Evolutionary conservation across 2,329 filamentous ascomycete genomes (phyloP).

Genomic region (Sordariomycetes sp.): DNA sequence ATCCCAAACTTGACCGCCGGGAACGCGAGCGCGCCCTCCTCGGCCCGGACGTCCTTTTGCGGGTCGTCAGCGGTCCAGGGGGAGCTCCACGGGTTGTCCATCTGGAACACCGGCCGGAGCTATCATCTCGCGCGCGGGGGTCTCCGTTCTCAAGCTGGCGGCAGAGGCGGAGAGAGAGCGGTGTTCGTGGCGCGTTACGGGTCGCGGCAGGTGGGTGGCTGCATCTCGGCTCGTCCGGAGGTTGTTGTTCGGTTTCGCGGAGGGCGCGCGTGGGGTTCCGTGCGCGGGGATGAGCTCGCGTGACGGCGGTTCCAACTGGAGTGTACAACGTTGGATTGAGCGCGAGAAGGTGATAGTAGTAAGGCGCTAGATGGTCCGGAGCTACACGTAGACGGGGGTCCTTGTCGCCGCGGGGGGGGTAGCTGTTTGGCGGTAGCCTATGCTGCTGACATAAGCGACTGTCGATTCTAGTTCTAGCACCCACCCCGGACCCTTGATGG

Average conservation of each 20-base stretch:
- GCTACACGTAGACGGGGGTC: background rate
- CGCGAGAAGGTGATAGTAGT: background rate
- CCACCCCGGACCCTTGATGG: background rate
- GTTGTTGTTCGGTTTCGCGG: background rate
- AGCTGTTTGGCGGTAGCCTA: background rate
- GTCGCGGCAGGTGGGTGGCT: background rate
- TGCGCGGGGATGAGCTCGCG: background rate
- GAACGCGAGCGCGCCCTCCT: background rate
- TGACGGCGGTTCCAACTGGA: background rate
- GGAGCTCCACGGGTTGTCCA: slow-evolving; percentile 3
- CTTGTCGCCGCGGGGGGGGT: too few relatives aligned
- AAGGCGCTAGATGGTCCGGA: background rate
- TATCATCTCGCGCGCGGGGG: background rate
- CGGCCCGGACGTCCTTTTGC: background rate
- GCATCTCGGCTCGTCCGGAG: background rate
- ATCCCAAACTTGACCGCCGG: background rate
- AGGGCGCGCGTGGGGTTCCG: background rate
- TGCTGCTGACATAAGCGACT: background rate
- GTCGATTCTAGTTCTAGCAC: too few relatives aligned
- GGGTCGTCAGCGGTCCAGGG: background rate
- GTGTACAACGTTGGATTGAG: background rate
- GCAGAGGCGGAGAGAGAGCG: background rate
- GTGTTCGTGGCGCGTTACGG: background rate
- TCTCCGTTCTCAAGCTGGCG: background rate
- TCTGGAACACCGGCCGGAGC: background rate